phyloP scores from a whole-genome alignment of 306 rosid genomes.

The Cicer judaicum region DNA sequence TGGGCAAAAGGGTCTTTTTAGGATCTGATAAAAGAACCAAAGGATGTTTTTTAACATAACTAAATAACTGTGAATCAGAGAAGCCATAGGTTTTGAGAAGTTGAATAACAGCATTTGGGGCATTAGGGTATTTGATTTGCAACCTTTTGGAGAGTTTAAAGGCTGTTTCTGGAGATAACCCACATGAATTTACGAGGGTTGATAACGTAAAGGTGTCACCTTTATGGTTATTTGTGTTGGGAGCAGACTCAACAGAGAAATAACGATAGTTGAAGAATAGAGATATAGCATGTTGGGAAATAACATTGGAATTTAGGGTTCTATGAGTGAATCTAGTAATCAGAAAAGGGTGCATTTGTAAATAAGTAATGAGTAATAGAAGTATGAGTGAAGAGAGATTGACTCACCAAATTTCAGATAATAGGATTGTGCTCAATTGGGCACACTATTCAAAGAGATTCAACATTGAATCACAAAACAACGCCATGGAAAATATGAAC shows the following conservation, averaged over 20 bases:
- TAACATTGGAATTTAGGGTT: neutral
- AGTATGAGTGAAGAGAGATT: no score
- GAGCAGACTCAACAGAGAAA: no score
- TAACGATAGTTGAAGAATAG: neutral
- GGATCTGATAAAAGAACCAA: neutral
- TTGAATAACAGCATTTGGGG: neutral
- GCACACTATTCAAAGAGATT: no score
- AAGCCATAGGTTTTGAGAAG: slow-evolving; percentile 22
- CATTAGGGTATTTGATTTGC: neutral
- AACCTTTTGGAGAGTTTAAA: neutral
- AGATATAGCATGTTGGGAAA: neutral
- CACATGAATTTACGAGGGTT: slow-evolving; percentile 39
- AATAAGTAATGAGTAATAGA: no score
- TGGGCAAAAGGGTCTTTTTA: neutral
- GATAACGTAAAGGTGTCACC: neutral
- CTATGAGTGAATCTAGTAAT: neutral
- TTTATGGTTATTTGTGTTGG: slow-evolving; percentile 10
- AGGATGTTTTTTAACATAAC: neutral
- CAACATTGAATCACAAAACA: no score
- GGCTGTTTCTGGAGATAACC: slow-evolving; percentile 45
- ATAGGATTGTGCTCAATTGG: no score
- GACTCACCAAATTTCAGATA: no score
- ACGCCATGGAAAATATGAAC: no score
- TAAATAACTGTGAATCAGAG: neutral
- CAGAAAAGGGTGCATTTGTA: neutral